Conservation (phyloP, 768 basidiomycete genomes). For the Glaciozyma martinii region DNA sequence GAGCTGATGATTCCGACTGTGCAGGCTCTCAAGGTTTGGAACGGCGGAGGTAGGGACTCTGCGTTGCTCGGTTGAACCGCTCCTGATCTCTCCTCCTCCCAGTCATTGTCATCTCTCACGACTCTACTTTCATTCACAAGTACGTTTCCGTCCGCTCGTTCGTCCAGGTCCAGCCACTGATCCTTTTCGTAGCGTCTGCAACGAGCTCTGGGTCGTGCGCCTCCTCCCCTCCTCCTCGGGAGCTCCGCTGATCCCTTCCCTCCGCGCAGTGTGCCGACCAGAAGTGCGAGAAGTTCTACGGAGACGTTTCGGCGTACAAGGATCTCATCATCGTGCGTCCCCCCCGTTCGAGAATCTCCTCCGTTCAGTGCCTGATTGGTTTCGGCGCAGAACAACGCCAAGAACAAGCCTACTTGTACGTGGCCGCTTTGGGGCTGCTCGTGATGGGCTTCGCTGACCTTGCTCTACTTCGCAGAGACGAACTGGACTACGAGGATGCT, state of each 20-base stretch:
- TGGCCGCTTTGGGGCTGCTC: too few relatives aligned
- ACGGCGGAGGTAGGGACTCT: constrained; percentile 31
- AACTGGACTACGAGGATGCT: too few relatives aligned
- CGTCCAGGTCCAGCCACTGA: not conserved
- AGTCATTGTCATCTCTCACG: constrained; percentile 32
- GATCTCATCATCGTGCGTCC: constrained; percentile 22
- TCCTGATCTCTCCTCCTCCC: not conserved
- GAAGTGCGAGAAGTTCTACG: constrained; percentile 27
- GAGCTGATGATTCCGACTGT: too few relatives aligned
- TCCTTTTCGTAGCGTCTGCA: constrained; percentile 28
- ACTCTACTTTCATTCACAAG: constrained; percentile 17
- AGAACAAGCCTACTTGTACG: constrained; percentile 43
- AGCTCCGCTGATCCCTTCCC: not conserved
- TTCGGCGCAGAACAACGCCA: not conserved
- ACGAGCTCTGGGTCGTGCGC: constrained; percentile 31
- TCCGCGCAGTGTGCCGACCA: constrained; percentile 4
- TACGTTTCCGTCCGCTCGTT: not conserved
- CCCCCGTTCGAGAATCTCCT: not conserved
- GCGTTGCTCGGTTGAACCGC: not conserved
- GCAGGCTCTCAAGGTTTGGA: constrained; percentile 46
- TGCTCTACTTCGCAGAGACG: too few relatives aligned
- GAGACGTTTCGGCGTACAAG: constrained; percentile 32
- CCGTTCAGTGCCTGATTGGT: not conserved
- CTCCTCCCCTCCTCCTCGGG: not conserved
- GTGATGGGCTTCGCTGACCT: too few relatives aligned